Percentiles rank a stretch among this genome's conserved stretches.
Conservation (phyloP, 2,329 filamentous ascomycete genomes). For the Aphanoascus verrucosus region DNA sequence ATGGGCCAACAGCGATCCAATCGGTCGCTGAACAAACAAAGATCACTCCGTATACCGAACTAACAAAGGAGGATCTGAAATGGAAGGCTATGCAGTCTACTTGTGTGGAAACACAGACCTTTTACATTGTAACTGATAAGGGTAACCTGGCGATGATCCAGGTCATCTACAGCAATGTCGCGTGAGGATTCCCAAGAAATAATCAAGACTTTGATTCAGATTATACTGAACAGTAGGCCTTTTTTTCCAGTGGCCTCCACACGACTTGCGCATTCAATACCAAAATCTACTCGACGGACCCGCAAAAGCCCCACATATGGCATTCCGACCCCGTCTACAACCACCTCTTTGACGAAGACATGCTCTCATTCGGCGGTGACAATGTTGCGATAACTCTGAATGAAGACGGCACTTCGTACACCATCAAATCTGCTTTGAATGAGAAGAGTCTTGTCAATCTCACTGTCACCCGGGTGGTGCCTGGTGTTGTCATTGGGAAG, state of each 20-base stretch:
- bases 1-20: constrained; percentile 77
- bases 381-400: constrained; percentile 77
- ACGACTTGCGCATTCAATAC: constrained; percentile 88
- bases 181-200: constrained; percentile 46
- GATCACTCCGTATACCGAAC: constrained; percentile 67
- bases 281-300: constrained; percentile 75
- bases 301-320: constrained; percentile 67
- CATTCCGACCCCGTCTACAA: constrained; percentile 68
- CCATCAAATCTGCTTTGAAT: constrained; percentile 83
- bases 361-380: constrained; percentile 73
- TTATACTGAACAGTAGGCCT: constrained; percentile 11
- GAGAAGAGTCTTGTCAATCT: constrained; percentile 72
- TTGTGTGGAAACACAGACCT: constrained; percentile 86
- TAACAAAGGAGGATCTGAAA: constrained; percentile 65
- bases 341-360: constrained; percentile 73
- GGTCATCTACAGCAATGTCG: constrained; percentile 95
- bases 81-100: constrained; percentile 77
- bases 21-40: constrained; percentile 73
- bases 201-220: constrained; percentile 2
- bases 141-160: constrained; percentile 71
- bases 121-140: constrained; percentile 74
- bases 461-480: constrained; percentile 62
- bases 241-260: constrained; percentile 59
- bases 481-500: constrained; percentile 75
- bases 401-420: constrained; percentile 70